Evolutionary conservation across 1,284 basidiomycete genomes (phyloP), one percentile per base, ranked within the genome.

Genomic region (Vanrija pseudolonga): DNA sequence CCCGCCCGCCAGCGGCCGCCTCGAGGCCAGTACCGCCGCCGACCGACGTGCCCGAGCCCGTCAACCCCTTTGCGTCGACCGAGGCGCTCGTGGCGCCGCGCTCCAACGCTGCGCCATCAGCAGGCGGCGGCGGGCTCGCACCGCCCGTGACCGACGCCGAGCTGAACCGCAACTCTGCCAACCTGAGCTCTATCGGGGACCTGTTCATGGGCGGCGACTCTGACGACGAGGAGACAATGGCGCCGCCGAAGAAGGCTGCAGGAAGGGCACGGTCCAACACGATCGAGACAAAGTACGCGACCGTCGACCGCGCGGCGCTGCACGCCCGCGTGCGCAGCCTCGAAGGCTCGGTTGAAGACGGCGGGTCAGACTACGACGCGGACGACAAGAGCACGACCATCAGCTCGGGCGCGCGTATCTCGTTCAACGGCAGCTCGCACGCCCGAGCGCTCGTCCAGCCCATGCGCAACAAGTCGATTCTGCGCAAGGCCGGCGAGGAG

Each of bases 141-240:
- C 32, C 32, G 32, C 32, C 32, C 9, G 32, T 32, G 12, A 26
- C 54, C 9, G n/a, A 37, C 6, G 15, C 42, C 14, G 17, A 46
- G 28, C 43, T 36, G 8, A 32, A 38, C 11, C 55, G 56, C 24
- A 43, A 56, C 50, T 44, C 38, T 12, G 23, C 53, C 28, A 57
- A 61, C 51, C 44, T 58, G 3, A 50, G 51, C 4, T 45, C 45
- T 11, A 61, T 61, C 39, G 60, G 60, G 37, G 56, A 53, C 20
- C 54, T 61, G 3, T 47, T 60, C 14, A 38, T 60, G n/a, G 26
- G 36, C 50, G 19, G 17, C 2, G 46, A 38, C 20, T 6, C 6
- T 17, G 45, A 24, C 41, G 46, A 53, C 44, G 44, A 51, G 15
- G 38, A 47, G 32, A 28, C 41, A 15, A 36, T 42, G 18, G 17